Conservation (phyloP, 1,284 basidiomycete species). For the Ceratobasidium sp. region DNA sequence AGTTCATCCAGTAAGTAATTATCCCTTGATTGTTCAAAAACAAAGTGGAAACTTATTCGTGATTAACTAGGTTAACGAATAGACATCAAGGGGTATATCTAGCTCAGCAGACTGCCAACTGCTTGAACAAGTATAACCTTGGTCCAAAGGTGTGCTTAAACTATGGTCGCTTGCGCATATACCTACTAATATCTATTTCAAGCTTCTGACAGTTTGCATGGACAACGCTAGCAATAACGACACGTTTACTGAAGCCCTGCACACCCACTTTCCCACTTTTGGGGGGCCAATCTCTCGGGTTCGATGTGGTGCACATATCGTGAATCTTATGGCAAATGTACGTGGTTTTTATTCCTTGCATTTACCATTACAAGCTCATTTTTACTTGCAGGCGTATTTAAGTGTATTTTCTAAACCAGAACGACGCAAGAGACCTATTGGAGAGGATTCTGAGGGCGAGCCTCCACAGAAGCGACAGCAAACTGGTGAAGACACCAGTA, state of each 20-base stretch:
- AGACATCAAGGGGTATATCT: not conserved
- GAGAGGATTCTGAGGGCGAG: not conserved
- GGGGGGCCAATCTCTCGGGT: not conserved
- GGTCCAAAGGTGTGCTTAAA: not conserved
- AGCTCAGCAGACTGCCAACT: not conserved
- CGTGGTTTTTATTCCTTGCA: not conserved
- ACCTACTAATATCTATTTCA: not conserved
- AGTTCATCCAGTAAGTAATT: constrained; percentile 6
- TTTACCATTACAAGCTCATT: not conserved
- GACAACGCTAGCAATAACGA: constrained; percentile 15
- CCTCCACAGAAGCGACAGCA: not conserved
- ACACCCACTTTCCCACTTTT: constrained; percentile 3
- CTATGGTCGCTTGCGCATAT: not conserved
- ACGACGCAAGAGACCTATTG: not conserved
- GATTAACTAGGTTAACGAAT: not conserved
- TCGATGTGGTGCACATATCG: constrained; percentile 13
- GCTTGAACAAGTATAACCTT: constrained; percentile 21
- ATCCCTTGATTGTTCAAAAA: not conserved
- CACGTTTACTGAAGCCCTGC: constrained; percentile 14
- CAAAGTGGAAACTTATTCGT: not conserved
- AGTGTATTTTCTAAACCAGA: not conserved
- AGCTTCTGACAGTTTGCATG: constrained; percentile 18
- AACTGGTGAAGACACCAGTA: not conserved
- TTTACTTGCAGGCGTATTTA: not conserved
- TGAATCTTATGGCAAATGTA: constrained; percentile 27